Evolutionary conservation across 345 rosid genomes (phyloP).

Genomic region (Viola odorata): DNA sequence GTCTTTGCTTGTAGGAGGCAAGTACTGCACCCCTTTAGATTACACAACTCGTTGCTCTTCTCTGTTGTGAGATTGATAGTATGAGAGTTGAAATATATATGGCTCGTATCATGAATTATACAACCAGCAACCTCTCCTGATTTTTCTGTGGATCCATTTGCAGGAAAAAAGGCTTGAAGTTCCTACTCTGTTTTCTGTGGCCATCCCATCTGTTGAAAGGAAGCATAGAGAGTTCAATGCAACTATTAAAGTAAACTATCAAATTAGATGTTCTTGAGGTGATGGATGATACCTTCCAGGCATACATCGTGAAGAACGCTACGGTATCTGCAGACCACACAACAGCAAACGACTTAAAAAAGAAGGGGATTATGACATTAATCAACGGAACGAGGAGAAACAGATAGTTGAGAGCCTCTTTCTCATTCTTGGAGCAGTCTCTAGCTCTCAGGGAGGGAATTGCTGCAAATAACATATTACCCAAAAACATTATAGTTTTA

Average conservation of each 20-base stretch:
- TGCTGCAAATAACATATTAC: constrained; percentile 35
- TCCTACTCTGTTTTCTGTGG: constrained; percentile 46
- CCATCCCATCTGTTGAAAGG: constrained; percentile 54
- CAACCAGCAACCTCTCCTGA: not conserved
- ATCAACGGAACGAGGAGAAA: constrained; percentile 75
- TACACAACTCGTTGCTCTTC: no score
- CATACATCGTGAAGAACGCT: constrained; percentile 84
- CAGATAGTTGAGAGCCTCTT: constrained; percentile 90
- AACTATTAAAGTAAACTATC: not conserved
- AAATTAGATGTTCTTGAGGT: not conserved
- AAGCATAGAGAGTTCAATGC: not conserved
- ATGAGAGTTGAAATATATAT: no score
- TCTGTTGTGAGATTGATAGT: no score
- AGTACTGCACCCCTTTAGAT: no score
- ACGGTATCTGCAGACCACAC: constrained; percentile 92
- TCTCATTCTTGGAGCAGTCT: constrained; percentile 85
- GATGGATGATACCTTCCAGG: constrained; percentile 75
- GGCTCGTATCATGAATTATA: no score
- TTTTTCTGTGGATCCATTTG: not conserved
- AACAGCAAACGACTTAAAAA: constrained; percentile 77
- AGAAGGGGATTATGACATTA: constrained; percentile 83
- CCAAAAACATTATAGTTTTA: not conserved
- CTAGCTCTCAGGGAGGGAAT: constrained; percentile 92
- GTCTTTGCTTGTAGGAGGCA: no score
- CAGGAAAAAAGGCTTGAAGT: constrained; percentile 1